phyloP scores from a whole-genome alignment of 164 flowering plant species.

The Akebia trifoliata region DNA sequence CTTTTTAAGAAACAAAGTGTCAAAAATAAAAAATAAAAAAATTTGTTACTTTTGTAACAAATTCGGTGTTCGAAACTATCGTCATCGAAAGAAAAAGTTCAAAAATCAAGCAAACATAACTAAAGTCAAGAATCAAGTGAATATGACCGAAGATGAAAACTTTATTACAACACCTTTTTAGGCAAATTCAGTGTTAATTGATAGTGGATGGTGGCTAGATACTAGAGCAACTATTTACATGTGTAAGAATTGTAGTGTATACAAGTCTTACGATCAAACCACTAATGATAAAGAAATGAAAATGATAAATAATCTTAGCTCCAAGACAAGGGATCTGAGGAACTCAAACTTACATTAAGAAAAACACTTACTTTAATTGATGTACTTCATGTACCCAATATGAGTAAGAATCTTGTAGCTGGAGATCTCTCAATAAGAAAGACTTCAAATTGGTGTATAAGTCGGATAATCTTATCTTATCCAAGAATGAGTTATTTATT shows the following conservation, averaged over 20 bases:
- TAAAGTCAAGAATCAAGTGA: not conserved
- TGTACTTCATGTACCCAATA: conserved; percentile 6
- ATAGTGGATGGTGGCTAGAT: conserved; percentile 3
- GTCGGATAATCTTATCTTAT: conserved; percentile 6
- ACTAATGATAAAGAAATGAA: not conserved
- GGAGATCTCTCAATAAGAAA: conserved; percentile 5
- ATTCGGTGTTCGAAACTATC: not conserved
- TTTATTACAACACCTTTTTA: not conserved
- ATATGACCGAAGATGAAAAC: not conserved
- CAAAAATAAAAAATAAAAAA: not conserved
- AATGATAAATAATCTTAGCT: not conserved
- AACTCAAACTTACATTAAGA: not conserved
- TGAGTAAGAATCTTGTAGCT: conserved; percentile 2
- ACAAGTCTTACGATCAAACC: not conserved
- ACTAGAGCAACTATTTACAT: not conserved
- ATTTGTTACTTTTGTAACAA: not conserved
- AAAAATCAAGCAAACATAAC: too few species aligned
- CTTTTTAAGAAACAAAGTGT: too few species aligned
- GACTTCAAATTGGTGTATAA: conserved; percentile 3
- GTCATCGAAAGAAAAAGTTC: not conserved
- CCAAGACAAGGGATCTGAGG: not conserved
- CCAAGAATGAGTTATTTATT: not conserved
- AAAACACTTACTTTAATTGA: not conserved
- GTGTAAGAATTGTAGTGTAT: conserved; percentile 1
- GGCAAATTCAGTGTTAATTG: not conserved